Base-by-base conservation (phyloP, 2,329 filamentous ascomycete genomes). In the Fusarium oxysporum region DNA sequence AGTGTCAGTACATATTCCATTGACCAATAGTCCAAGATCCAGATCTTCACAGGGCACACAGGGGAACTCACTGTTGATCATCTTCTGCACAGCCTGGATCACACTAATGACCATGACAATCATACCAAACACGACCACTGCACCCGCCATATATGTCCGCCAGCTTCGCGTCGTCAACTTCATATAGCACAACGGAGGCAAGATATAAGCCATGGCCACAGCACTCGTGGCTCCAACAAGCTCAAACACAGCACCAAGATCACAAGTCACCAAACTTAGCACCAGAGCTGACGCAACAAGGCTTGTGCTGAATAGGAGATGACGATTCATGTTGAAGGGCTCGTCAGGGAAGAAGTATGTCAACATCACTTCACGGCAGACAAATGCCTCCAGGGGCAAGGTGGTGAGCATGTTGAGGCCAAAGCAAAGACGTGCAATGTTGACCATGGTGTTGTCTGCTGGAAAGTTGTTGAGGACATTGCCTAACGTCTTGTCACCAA, bases 391-490 rank as follows among this genome's bases (percentile, higher is more conserved):
- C 68, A 99, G 91, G 1, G 96, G 96, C 40, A 99, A 86, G 4
- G 96, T 98, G 19, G 96, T 98, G 78, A 99, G 90, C 96, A 99
- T 99, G 86, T 99, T 99, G 74, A 99, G 89, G 4, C 96, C 96
- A 80, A 99, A 98, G 83, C 94, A 98, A 56, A 99, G 88, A 59
- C 96, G 92, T 28, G 96, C 96, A 65, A 99, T 88, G 82, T 98
- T 98, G 80, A 98, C 95, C 90, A 98, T 92, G 76, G 92, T 87
- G 82, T 97, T 98, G 83, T 97, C 91, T 25, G 91, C 87, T 4
- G 95, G 93, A 80, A 99, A 98, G 84, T 99, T 99, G 86, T 99
- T 99, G 77, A 99, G 91, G 58, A 99, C 94, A 81, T 99, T 99
- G 80, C 96, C 96, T 75, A 95, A 87, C 8, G 96, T 99, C 78